phyloP scores from a whole-genome alignment of 2,329 filamentous ascomycete species.

The Xylaria sp. region DNA sequence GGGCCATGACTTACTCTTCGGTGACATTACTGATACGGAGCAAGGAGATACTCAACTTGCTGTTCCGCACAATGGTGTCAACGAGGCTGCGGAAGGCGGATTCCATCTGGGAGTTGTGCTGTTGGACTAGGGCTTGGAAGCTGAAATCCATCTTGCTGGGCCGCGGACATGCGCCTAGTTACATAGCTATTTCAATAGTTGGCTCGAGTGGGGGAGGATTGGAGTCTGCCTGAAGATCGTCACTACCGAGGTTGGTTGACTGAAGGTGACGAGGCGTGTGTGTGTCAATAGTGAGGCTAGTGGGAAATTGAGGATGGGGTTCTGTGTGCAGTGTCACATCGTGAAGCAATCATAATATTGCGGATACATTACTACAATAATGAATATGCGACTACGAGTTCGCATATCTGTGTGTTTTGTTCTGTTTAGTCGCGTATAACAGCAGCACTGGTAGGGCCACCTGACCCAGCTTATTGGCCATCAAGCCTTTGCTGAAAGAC shows the following conservation, averaged over 20 bases:
- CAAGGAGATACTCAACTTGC: slow-evolving; percentile 39
- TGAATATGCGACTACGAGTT: slow-evolving; percentile 18
- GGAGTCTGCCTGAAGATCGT: slow-evolving; percentile 14
- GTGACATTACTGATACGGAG: slow-evolving; percentile 46
- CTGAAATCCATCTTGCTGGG: slow-evolving; percentile 32
- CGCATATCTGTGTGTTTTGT: background rate
- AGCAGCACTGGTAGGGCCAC: background rate
- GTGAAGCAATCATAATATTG: slow-evolving; percentile 7
- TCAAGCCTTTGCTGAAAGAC: background rate
- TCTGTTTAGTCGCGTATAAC: slow-evolving; percentile 12
- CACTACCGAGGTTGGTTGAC: slow-evolving; percentile 8
- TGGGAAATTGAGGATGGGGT: background rate
- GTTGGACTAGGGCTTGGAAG: slow-evolving; percentile 35
- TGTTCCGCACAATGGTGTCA: slow-evolving; percentile 37
- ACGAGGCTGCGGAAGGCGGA: slow-evolving; percentile 38
- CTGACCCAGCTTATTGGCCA: background rate
- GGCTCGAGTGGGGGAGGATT: background rate
- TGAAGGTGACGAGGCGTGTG: slow-evolving; percentile 15
- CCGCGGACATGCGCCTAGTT: background rate
- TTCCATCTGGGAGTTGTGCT: slow-evolving; percentile 39
- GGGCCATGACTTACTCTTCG: slow-evolving; percentile 42
- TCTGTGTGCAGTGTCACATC: slow-evolving; percentile 2
- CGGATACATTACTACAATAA: background rate
- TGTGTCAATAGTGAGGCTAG: slow-evolving; percentile 17
- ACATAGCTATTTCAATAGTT: slow-evolving; percentile 19